These are phyloP conservation scores for Lactuca sativa DNA, from an alignment of 129 eudicot species.

Conservation along the genomic window DNA sequence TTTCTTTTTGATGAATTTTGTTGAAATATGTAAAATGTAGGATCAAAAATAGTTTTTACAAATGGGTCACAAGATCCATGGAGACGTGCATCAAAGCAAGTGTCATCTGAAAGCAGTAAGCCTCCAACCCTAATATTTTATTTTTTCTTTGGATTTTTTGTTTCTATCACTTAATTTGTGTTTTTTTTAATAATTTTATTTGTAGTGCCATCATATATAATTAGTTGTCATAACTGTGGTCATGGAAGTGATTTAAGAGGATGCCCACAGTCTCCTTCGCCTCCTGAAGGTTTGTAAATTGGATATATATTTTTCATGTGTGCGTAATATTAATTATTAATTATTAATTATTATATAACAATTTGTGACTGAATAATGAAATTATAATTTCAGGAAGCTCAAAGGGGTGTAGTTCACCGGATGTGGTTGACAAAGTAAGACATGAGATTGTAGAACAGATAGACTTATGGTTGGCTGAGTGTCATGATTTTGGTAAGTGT, in stretches of 20 bases:
- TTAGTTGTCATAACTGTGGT: constrained; percentile 88
- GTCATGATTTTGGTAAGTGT: constrained; percentile 46
- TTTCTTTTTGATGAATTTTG: background rate
- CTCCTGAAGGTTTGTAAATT: constrained; percentile 66
- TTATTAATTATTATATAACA: background rate
- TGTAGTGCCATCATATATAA: constrained; percentile 85
- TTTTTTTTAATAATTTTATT: constrained; percentile 5
- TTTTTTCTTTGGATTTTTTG: too few relatives aligned
- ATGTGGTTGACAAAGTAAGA: constrained; percentile 82
- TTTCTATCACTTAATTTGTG: constrained; percentile 16
- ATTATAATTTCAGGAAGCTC: constrained; percentile 57
- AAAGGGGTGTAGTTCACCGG: constrained; percentile 73
- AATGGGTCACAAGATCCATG: constrained; percentile 99
- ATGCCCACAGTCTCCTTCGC: constrained; percentile 91
- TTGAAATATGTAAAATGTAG: constrained; percentile 47
- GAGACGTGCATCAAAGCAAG: constrained; percentile 98
- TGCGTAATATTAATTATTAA: constrained; percentile 1
- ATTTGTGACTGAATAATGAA: constrained; percentile 8
- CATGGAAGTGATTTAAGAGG: constrained; percentile 96
- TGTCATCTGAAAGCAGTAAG: constrained; percentile 77
- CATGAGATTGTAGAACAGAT: constrained; percentile 62
- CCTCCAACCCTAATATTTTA: constrained; percentile 10
- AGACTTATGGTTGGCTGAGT: constrained; percentile 87
- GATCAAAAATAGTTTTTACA: constrained; percentile 85
- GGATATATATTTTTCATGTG: background rate